Evolutionary conservation across 495 filamentous ascomycete species (phyloP), one percentile per base, ranked within the genome.

Genomic region (Platismatia glauca): DNA sequence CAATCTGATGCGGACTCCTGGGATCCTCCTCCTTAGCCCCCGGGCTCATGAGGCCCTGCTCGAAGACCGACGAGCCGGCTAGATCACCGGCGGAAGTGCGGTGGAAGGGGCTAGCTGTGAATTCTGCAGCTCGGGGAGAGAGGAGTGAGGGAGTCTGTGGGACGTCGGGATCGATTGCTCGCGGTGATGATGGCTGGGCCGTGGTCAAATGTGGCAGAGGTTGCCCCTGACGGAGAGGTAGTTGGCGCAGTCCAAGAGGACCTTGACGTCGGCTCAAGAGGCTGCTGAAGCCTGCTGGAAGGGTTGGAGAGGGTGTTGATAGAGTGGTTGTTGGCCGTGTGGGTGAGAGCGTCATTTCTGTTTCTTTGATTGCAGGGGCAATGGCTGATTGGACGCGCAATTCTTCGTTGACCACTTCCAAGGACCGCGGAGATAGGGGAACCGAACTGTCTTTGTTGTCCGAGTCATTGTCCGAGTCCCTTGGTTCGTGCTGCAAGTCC

Each of bases 121-220:
- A 82, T 31, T 74, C 75, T 9, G 74, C 74, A 8, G 80, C 80
- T 57, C 80, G 70, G 7, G 80, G 80, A 6, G 80, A 82, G 57
- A 82, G 79, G 16, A 81, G 56, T 13, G 73, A 74, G 27, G 72
- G 68, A 8, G 69, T 71, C 33, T 71, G 68, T 9, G 76, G 74
- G 13, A 64, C 60, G 58, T 79, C 75, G 34, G 75, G 44, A 70
- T 78, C 46, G 67, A 64, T 33, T 12, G 61, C 31, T 57, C 43
- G 33, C 31, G 55, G 57, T 38, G 63, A 34, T 33, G 38, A 34
- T 33, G 38, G 43, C 34, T 58, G 58, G 29, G 31, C 50, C 4
- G 41, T 44, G 20, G 57, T 34, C 31, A 66, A 52, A 7, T 35
- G 53, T 57, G 63, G 59, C 20, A 41, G 53, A 20, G 44, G 27